Conservation (phyloP, 2,329 filamentous ascomycete species). For the Aulographum hederae region DNA sequence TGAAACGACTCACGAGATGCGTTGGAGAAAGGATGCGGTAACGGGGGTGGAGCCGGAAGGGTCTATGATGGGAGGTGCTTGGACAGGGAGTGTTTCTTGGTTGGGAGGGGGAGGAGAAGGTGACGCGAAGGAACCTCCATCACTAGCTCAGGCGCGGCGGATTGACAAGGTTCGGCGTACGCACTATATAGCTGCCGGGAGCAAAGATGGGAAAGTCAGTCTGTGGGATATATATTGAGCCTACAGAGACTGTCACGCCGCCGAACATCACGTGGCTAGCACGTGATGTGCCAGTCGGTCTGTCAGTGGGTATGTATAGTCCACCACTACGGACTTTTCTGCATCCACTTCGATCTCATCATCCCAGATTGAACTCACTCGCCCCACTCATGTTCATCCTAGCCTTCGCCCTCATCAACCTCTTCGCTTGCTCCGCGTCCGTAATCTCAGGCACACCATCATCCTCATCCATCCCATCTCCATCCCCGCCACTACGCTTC, state of each 20-base stretch:
- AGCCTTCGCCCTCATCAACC: slow-evolving; percentile 35
- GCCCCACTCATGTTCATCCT: slow-evolving; percentile 32
- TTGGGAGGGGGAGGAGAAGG: no score
- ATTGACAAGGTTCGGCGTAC: slow-evolving; percentile 42
- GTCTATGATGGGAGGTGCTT: not conserved
- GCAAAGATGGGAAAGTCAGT: slow-evolving; percentile 89
- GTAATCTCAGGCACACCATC: slow-evolving; percentile 8
- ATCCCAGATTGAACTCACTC: slow-evolving; percentile 40
- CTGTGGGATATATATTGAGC: slow-evolving; percentile 83
- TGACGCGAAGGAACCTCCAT: not conserved
- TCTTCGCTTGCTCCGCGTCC: slow-evolving; percentile 30
- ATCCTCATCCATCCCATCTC: slow-evolving; percentile 14
- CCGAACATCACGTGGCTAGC: no score
- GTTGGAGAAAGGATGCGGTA: not conserved
- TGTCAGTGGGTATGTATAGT: no score
- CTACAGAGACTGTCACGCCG: no score
- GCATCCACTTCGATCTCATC: no score
- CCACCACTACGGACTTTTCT: no score
- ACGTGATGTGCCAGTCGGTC: no score
- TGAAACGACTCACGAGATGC: not conserved
- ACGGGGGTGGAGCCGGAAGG: not conserved
- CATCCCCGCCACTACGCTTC: slow-evolving; percentile 8
- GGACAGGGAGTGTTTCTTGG: no score
- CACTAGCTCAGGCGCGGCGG: slow-evolving; percentile 16
- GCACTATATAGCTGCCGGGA: slow-evolving; percentile 81